Conservation (phyloP, 169 alveolate species). For the Amoebophrya sp. region DNA sequence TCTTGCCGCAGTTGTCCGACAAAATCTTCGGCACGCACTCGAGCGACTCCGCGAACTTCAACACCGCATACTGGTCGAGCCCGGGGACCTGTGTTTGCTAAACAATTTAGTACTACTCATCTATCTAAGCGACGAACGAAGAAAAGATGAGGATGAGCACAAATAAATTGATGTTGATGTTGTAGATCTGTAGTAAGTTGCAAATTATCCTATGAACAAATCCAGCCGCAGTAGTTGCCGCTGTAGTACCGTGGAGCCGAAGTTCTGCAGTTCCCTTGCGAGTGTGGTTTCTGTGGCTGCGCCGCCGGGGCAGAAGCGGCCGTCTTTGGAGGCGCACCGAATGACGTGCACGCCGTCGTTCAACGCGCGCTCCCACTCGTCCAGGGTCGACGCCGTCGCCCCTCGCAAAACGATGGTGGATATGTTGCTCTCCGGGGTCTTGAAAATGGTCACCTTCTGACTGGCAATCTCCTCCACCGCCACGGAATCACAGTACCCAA, state of each 20-base stretch:
- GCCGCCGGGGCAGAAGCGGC: conserved; percentile 37
- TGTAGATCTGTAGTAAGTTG: too few species aligned
- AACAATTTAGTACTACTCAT: too few species aligned
- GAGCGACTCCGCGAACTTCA: conserved; percentile 91
- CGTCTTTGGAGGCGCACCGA: conserved; percentile 27
- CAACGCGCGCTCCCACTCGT: conserved; percentile 96
- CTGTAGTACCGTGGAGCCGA: neutral
- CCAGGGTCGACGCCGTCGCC: conserved; percentile 85
- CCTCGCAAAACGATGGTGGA: conserved; percentile 91
- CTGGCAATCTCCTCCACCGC: conserved; percentile 79
- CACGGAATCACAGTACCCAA: conserved; percentile 82
- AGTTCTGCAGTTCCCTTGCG: conserved; percentile 26
- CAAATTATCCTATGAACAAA: too few species aligned
- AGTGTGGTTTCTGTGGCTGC: conserved; percentile 34
- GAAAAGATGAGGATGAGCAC: too few species aligned
- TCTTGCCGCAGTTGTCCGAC: conserved; percentile 70
- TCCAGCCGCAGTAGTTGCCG: too few species aligned
- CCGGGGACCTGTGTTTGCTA: conserved; percentile 21
- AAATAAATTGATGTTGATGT: too few species aligned
- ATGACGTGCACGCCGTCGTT: conserved; percentile 79
- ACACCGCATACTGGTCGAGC: conserved; percentile 79
- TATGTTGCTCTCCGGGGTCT: conserved; percentile 53
- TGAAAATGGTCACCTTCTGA: conserved; percentile 56
- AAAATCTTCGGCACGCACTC: conserved; percentile 89
- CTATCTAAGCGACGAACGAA: too few species aligned